Conservation (phyloP, 2,329 filamentous ascomycete genomes). For the Epichloe baconii region DNA sequence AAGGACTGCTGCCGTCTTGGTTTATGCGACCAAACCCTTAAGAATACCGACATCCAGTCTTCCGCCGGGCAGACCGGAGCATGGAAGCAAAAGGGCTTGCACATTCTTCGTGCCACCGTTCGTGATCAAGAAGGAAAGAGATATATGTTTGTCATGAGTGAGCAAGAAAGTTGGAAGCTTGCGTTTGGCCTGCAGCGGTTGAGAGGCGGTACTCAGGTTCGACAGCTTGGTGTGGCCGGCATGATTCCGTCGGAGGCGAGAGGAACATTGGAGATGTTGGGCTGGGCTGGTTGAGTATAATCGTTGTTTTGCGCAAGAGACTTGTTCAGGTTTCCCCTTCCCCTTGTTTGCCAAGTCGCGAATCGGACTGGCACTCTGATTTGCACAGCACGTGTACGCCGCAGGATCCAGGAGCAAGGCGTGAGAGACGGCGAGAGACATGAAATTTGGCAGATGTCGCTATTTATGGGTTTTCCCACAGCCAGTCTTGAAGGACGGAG, state of each 20-base stretch:
- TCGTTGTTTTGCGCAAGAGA: neutral
- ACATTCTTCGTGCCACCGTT: constrained; percentile 50
- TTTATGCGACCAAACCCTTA: constrained; percentile 31
- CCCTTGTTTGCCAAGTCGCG: neutral
- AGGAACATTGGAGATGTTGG: constrained; percentile 43
- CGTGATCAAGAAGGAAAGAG: constrained; percentile 54
- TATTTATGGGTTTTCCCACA: neutral
- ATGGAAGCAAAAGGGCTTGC: constrained; percentile 41
- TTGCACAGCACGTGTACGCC: neutral
- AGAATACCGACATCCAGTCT: constrained; percentile 27
- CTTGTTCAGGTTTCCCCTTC: neutral
- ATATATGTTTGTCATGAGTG: constrained; percentile 50
- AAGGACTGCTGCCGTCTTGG: constrained; percentile 48
- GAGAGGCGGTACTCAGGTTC: constrained; percentile 45
- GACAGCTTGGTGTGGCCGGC: constrained; percentile 44
- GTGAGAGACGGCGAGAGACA: neutral
- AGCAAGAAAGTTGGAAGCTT: constrained; percentile 58
- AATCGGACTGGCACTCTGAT: neutral
- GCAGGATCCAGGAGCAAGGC: neutral
- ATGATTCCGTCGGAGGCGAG: constrained; percentile 42
- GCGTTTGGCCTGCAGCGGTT: constrained; percentile 47
- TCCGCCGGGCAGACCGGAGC: constrained; percentile 35
- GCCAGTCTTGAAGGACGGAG: neutral
- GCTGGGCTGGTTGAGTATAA: constrained; percentile 28
- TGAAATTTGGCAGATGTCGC: neutral